Base-by-base conservation (phyloP, 2,329 filamentous ascomycete species). In the Cladophialophora carrionii region DNA sequence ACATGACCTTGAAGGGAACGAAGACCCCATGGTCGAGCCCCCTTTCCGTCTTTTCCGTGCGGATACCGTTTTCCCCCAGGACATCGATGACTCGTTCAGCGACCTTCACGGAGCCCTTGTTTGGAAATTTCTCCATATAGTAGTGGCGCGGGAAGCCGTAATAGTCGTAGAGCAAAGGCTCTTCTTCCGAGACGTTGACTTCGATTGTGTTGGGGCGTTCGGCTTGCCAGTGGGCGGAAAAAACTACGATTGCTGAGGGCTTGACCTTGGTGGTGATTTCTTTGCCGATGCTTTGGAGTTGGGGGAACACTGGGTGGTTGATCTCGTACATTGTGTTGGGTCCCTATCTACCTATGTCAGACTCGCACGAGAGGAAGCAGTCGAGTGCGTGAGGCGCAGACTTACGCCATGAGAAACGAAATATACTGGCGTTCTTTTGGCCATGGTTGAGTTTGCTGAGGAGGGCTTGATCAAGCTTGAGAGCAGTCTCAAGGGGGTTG, bases 1-100 rank as follows among this genome's bases (percentile, higher is more conserved):
- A 90, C 17, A 87, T 71, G 69, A 72, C 61, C 68, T 83, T 83
- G 74, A 92, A 91, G 10, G 85, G 85, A 0, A 85, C 87, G 82
- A 88, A 92, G 26, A 92, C 88, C 22, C 90, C 90, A 73, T 92
- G 90, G 72, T 92, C 90, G 0, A 91, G 79, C 0, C 89, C 90
- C 48, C 89, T 80, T 53, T 84, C 82, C 0, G 87, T 83, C 1
- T 83, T 83, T 66, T 85, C 78, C 1, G 85, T 83, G 60, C 84
- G 79, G 69, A 90, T 88, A 1, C 85, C 86, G 0, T 85, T 83
- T 4, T 81, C 74, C 3, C 78, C 76, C 5, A 91, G 78, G 57
- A 84, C 75, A 17, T 77, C 74, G 41, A 90, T 81, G 61, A 91
- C 81, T 58, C 82, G 82, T 26, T 82, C 76, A 1, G 88, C 87